These are phyloP conservation scores for Annulohypoxylon stygium DNA, from an alignment of 495 filamentous ascomycete genomes.

Conservation along the genomic window DNA sequence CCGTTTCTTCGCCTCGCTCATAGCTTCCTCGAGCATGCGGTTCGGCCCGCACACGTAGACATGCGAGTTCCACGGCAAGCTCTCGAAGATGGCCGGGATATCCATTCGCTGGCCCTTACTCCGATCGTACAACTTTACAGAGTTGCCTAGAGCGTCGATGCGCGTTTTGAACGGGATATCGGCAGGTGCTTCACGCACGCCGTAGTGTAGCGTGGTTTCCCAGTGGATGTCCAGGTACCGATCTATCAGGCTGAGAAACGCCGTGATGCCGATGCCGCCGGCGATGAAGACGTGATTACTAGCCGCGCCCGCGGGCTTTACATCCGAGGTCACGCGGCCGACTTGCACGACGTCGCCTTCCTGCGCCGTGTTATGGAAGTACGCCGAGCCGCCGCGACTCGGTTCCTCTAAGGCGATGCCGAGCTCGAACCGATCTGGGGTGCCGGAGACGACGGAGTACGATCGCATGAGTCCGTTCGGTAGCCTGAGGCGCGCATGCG, in stretches of 20 bases:
- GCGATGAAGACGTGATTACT: conserved; percentile 66
- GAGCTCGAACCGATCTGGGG: conserved; percentile 57
- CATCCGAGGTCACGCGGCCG: conserved; percentile 56
- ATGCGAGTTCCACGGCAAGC: conserved; percentile 61
- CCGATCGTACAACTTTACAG: conserved; percentile 62
- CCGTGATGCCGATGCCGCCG: conserved; percentile 67
- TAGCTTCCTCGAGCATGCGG: conserved; percentile 64
- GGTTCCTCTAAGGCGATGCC: conserved; percentile 60
- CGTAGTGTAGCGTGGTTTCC: conserved; percentile 62
- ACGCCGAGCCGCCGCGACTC: conserved; percentile 63
- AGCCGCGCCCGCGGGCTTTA: conserved; percentile 51
- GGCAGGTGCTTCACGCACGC: conserved; percentile 54
- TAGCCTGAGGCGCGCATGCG: conserved; percentile 61
- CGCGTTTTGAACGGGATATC: conserved; percentile 63
- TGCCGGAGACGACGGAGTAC: conserved; percentile 64
- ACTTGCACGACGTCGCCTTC: conserved; percentile 64
- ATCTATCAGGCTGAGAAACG: conserved; percentile 59
- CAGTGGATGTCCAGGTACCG: conserved; percentile 57
- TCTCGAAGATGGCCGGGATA: conserved; percentile 55
- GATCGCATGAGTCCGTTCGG: conserved; percentile 59
- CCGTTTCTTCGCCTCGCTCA: conserved; percentile 50
- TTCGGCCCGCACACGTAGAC: conserved; percentile 68
- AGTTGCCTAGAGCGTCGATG: conserved; percentile 51
- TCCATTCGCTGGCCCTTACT: conserved; percentile 62
- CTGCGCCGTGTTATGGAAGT: conserved; percentile 55